phyloP scores from a whole-genome alignment of 129 eudicot genomes.

The Scalesia atractyloides region DNA sequence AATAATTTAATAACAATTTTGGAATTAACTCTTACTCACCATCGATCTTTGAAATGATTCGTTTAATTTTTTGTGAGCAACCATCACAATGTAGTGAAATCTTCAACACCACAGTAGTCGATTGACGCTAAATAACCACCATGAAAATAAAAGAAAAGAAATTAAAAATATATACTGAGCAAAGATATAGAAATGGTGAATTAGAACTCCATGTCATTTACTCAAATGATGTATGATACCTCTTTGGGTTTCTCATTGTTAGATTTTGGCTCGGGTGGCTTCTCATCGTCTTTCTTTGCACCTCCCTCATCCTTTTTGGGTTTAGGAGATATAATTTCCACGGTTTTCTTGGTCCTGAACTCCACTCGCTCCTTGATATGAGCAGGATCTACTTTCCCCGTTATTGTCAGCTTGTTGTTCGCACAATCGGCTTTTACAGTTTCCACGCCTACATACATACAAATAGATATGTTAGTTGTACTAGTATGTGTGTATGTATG shows the following conservation, averaged over 20 bases:
- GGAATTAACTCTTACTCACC: constrained; percentile 60
- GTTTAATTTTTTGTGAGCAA: constrained; percentile 78
- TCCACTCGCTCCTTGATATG: constrained; percentile 62
- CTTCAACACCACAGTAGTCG: constrained; percentile 68
- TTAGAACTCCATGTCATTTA: background rate
- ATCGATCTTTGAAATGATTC: constrained; percentile 54
- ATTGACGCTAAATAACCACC: constrained; percentile 49
- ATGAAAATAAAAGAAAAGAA: constrained; percentile 16
- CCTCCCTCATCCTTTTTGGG: constrained; percentile 64
- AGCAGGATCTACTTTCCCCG: constrained; percentile 66
- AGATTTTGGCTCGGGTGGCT: constrained; percentile 45
- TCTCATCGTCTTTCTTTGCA: constrained; percentile 50
- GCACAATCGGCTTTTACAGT: constrained; percentile 61
- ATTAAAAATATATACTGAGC: background rate
- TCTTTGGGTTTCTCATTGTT: constrained; percentile 63
- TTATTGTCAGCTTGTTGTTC: constrained; percentile 60
- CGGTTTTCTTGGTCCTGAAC: constrained; percentile 79
- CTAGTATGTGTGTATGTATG: background rate
- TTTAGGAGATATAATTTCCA: constrained; percentile 73
- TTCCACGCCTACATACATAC: constrained; percentile 58
- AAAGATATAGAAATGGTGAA: too few species aligned
- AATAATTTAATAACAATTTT: background rate
- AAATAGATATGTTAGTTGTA: background rate
- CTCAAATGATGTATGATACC: constrained; percentile 38
- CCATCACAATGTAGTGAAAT: constrained; percentile 85